Evolutionary conservation across 2,329 filamentous ascomycete species (phyloP).

Genomic region (Phyllosticta capitalensis): DNA sequence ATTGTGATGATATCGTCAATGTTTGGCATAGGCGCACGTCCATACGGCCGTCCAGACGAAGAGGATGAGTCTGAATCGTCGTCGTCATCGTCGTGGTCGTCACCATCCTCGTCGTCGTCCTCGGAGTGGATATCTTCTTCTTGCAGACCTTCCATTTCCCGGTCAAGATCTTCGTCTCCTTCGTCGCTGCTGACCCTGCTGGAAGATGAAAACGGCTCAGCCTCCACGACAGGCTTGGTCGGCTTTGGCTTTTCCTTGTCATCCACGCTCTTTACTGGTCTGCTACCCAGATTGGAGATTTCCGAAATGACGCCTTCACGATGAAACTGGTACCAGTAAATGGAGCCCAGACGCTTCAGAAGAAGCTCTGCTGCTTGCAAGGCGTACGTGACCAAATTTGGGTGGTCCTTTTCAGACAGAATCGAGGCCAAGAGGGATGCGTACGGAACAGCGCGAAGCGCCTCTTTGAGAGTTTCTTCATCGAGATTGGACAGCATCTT

Average conservation of each 20-base stretch:
- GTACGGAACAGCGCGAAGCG: constrained; percentile 80
- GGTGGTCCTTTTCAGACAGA: constrained; percentile 87
- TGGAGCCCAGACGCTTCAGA: constrained; percentile 69
- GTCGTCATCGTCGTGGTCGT: constrained; percentile 37
- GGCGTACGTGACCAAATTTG: constrained; percentile 74
- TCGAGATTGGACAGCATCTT: constrained; percentile 98
- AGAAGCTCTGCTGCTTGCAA: constrained; percentile 85
- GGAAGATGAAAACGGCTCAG: constrained; percentile 19
- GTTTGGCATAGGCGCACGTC: constrained; percentile 27
- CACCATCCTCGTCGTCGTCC: constrained; percentile 36
- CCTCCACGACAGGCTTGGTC: constrained; percentile 18
- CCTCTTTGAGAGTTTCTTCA: constrained; percentile 70
- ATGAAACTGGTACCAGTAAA: constrained; percentile 95
- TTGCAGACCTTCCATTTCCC: constrained; percentile 44
- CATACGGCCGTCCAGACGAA: constrained; percentile 28
- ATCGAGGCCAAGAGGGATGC: constrained; percentile 94
- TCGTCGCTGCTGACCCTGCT: constrained; percentile 17
- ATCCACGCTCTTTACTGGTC: constrained; percentile 26
- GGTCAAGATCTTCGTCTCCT: constrained; percentile 26
- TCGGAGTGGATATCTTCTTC: constrained; percentile 45
- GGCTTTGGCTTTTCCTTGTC: constrained; percentile 16
- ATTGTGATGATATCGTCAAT: constrained; percentile 65
- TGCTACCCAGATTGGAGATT: constrained; percentile 67
- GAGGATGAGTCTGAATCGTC: constrained; percentile 57
- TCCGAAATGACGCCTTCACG: constrained; percentile 92